A percentile compares a stretch with the other conserved stretches of the same genome.
Conservation (phyloP, 108 stramenopile species). For the Stephanodiscus minutulus region DNA sequence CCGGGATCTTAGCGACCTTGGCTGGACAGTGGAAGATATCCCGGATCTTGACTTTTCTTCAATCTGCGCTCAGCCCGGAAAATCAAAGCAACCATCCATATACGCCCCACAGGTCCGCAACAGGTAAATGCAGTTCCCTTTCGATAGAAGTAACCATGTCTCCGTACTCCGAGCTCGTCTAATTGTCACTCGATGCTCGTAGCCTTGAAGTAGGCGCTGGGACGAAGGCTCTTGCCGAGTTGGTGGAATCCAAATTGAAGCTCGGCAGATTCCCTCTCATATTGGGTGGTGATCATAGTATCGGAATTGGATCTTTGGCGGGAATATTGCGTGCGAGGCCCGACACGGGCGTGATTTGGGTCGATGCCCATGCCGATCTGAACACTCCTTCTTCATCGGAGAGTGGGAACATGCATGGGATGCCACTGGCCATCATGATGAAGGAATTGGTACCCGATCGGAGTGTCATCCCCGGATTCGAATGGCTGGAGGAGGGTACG, state of each 20-base stretch:
- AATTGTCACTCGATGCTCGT: neutral
- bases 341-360: constrained; percentile 96
- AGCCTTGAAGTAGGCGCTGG: constrained; percentile 59
- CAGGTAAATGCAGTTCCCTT: neutral
- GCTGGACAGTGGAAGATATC: constrained; percentile 86
- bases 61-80: constrained; percentile 31
- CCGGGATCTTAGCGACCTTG: constrained; percentile 67
- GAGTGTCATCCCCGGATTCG: constrained; percentile 84
- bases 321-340: constrained; percentile 87
- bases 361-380: constrained; percentile 99
- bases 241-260: constrained; percentile 63
- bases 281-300: constrained; percentile 97
- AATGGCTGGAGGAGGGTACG: constrained; percentile 68
- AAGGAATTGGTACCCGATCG: constrained; percentile 77
- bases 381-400: constrained; percentile 90
- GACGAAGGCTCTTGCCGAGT: constrained; percentile 49
- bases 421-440: constrained; percentile 96
- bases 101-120: constrained; percentile 72
- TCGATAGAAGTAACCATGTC: neutral
- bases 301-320: constrained; percentile 92
- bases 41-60: constrained; percentile 75
- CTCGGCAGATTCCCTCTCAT: constrained; percentile 85
- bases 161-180: neutral
- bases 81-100: neutral
- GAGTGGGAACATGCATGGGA: constrained; percentile 99